Evolutionary conservation across 352 stramenopile species (phyloP).

Genomic region (Phytophthora cryptogea): DNA sequence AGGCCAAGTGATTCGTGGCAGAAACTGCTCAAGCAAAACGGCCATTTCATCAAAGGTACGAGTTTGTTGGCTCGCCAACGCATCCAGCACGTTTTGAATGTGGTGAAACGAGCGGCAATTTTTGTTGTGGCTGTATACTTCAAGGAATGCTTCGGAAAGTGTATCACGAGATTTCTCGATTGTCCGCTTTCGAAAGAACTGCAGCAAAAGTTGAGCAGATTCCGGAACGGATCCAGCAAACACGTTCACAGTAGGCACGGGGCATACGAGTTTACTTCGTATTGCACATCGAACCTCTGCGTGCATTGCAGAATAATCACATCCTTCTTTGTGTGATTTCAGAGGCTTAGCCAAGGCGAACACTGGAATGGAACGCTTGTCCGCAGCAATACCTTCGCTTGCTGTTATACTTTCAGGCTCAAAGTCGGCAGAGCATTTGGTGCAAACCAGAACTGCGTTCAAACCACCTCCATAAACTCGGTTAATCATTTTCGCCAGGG

Average conservation of each 20-base stretch:
- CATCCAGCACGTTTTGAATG: background rate
- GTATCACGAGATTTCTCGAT: constrained; percentile 3
- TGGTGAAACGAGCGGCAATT: background rate
- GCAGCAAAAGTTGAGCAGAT: constrained; percentile 10
- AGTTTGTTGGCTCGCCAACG: background rate
- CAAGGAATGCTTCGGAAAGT: background rate
- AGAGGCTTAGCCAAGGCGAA: constrained; percentile 8
- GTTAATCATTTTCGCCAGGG: constrained; percentile 2
- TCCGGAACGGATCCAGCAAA: background rate
- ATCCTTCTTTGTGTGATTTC: background rate
- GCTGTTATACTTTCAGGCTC: background rate
- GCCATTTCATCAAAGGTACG: background rate
- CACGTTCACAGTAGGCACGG: background rate
- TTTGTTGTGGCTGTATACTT: background rate
- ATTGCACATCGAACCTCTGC: background rate
- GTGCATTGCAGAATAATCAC: constrained; percentile 4
- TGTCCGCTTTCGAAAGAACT: constrained; percentile 3
- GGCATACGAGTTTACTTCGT: background rate
- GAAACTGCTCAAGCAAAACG: background rate
- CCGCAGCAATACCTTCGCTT: background rate
- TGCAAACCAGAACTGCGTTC: constrained; percentile 10
- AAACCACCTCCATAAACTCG: background rate
- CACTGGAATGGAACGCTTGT: constrained; percentile 1
- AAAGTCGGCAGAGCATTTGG: constrained; percentile 17
- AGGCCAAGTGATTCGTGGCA: background rate